Base-by-base conservation (phyloP, 208 protist genomes). In the Endotrypanum monterogeii region DNA sequence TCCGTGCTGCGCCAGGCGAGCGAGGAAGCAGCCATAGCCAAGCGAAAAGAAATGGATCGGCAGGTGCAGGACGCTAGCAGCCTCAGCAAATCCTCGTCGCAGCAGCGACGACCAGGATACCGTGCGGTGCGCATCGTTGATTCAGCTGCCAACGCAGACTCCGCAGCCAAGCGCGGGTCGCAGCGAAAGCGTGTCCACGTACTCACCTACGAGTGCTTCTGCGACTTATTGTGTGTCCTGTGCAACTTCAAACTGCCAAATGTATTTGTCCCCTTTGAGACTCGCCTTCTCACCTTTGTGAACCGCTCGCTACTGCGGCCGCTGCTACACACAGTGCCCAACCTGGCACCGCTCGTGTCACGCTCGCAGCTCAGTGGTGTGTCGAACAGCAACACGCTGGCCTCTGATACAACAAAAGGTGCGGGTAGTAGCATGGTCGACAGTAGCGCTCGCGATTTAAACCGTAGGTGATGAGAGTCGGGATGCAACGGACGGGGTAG, bases 191-290 rank as follows among this genome's bases (percentile, higher is more conserved):
- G 65, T 7, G 30, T 62, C 7, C 57, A 74, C 32, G 79, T 97
- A 6, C 82, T 97, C 51, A 73, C 84, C 48, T 95, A 89, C 55
- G 88, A 94, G 37, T 87, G 91, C 7, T 97, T 97, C 71, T 75
- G 91, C 9, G 73, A 94, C 16, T 89, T 97, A 14, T 78, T 97
- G 11, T 97, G 93, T 54, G 89, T 95, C 25, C 60, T 97, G 35
- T 96, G 90, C 78, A 70, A 86, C 74, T 95, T 96, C 68, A 94
- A 95, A 75, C 89, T 91, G 76, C 93, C 93, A 7, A 97, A 97
- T 76, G 91, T 92, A 16, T 85, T 97, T 20, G 86, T 91, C 44
- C 87, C 91, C 0, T 90, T 91, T 72, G 83, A 90, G 25, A 80
- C 90, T 73, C 83, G 91, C 4, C 79, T 97, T 35, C 71, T 71